Evolutionary conservation across 2,329 filamentous ascomycete species (phyloP).

Genomic region (Pseudogymnoascus sp.): DNA sequence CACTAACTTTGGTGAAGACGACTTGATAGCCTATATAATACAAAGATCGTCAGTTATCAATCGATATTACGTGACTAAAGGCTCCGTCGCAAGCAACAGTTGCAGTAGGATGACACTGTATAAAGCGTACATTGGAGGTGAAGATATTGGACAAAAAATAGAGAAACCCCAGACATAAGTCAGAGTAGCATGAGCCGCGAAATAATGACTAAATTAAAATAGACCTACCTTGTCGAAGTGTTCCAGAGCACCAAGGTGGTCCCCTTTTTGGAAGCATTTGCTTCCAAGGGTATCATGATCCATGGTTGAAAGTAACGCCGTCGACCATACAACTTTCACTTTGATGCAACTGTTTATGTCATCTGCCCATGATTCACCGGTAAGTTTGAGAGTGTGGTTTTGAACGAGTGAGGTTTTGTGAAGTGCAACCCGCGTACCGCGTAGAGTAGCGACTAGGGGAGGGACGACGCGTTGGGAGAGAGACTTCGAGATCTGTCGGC

Average conservation of each 20-base stretch:
- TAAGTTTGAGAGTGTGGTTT: not conserved
- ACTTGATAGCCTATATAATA: constrained; percentile 19
- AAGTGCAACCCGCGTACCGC: not conserved
- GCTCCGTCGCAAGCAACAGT: not conserved
- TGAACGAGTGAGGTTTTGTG: not conserved
- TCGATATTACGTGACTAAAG: not conserved
- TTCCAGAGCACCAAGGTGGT: constrained; percentile 25
- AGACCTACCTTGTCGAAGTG: constrained; percentile 26
- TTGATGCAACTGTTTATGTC: not conserved
- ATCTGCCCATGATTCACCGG: not conserved
- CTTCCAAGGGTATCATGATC: constrained; percentile 26
- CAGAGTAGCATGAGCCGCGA: not conserved
- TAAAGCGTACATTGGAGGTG: not conserved
- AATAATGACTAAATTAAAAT: constrained; percentile 8
- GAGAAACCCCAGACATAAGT: not conserved
- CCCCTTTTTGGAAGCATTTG: constrained; percentile 25
- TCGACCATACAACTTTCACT: not conserved
- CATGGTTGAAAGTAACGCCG: constrained; percentile 17
- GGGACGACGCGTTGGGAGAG: not conserved
- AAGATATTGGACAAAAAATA: not conserved
- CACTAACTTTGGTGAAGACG: constrained; percentile 14
- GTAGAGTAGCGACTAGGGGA: not conserved
- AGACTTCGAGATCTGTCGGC: not conserved
- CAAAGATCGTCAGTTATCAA: constrained; percentile 11
- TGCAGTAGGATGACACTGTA: not conserved